Conservation (phyloP, 2,329 filamentous ascomycete genomes). For the Colletotrichum musicola region DNA sequence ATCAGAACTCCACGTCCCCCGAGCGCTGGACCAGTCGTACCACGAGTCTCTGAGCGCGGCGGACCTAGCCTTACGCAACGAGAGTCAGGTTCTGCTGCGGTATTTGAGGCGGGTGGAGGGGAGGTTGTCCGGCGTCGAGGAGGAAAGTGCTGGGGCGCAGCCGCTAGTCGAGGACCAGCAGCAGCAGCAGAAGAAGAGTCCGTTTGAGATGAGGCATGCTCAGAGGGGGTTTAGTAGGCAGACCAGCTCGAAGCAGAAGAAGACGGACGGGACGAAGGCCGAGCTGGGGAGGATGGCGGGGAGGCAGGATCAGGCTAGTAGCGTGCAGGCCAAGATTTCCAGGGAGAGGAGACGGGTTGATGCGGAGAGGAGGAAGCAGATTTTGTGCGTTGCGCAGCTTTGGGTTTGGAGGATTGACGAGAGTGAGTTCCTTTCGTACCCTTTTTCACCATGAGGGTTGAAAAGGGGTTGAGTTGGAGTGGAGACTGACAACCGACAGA, state of each 20-base stretch:
- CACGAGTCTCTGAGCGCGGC: constrained; percentile 36
- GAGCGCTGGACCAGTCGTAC: constrained; percentile 40
- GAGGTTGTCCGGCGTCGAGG: not conserved
- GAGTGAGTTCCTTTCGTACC: constrained; percentile 12
- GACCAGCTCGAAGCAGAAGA: constrained; percentile 41
- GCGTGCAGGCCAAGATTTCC: constrained; percentile 37
- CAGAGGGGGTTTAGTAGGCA: constrained; percentile 28
- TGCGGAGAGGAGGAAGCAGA: constrained; percentile 48
- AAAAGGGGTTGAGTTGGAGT: no score
- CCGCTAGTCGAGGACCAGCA: not conserved
- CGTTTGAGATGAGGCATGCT: constrained; percentile 27
- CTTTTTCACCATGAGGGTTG: not conserved
- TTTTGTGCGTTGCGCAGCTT: constrained; percentile 44
- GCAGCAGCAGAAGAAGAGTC: constrained; percentile 7
- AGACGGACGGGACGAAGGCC: constrained; percentile 41
- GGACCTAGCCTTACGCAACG: constrained; percentile 31
- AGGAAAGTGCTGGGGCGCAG: not conserved
- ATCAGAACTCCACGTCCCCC: constrained; percentile 39
- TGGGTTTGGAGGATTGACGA: constrained; percentile 41
- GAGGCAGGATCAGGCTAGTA: constrained; percentile 38
- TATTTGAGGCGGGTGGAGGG: constrained; percentile 34
- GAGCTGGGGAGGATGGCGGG: constrained; percentile 39
- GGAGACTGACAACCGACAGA: no score
- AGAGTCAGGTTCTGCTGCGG: constrained; percentile 38
- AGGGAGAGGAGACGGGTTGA: constrained; percentile 37